Conservation (phyloP, 2,329 filamentous ascomycete genomes). For the Venturia aucupariae region DNA sequence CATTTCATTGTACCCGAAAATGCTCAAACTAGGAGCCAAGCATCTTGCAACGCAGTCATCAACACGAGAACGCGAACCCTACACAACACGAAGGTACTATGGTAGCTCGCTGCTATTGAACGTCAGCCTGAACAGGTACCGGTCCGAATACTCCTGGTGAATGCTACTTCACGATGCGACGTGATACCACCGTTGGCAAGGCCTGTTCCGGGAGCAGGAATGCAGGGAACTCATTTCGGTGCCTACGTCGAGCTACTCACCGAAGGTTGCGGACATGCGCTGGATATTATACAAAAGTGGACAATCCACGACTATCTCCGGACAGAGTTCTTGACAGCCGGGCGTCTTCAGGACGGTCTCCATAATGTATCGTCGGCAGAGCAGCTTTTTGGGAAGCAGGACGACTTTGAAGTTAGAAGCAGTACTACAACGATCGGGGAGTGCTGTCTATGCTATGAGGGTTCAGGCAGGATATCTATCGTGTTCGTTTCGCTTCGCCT, state of each 20-base stretch:
- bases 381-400: too few relatives aligned
- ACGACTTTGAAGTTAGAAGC: too few relatives aligned
- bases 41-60: background rate
- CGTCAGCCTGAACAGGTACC: background rate
- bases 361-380: too few relatives aligned
- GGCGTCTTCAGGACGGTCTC: too few relatives aligned
- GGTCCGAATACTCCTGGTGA: background rate
- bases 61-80: background rate
- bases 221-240: background rate
- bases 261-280: too few relatives aligned
- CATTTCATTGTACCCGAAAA: background rate
- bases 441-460: too few relatives aligned
- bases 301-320: too few relatives aligned
- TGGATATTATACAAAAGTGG: too few relatives aligned
- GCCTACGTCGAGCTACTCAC: background rate
- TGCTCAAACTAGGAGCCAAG: background rate
- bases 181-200: background rate
- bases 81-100: background rate
- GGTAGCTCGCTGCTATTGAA: background rate
- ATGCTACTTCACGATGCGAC: background rate
- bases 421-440: too few relatives aligned
- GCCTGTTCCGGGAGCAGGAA: background rate
- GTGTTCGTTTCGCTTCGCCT: background rate
- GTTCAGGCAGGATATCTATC: background rate
- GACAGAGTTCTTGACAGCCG: too few relatives aligned